Percentiles rank a stretch among this genome's conserved stretches.
Conservation (phyloP, 2,329 filamentous ascomycete species). For the Colletotrichum higginsianum region DNA sequence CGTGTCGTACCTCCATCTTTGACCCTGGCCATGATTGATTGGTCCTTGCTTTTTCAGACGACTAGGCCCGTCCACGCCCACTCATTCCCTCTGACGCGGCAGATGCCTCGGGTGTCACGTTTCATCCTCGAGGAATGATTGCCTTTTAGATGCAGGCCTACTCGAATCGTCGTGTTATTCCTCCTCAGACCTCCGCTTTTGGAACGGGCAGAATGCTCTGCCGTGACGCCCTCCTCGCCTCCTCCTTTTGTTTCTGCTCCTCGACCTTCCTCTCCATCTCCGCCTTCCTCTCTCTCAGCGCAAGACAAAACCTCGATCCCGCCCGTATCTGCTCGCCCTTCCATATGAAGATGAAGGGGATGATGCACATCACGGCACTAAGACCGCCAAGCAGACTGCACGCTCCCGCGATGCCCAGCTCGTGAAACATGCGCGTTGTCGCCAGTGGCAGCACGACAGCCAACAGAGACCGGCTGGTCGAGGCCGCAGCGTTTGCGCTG, state of each 20-base stretch:
- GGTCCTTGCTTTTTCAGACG: no score
- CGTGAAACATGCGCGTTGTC: slow-evolving; percentile 64
- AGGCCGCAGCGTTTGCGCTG: slow-evolving; percentile 45
- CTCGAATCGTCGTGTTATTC: not conserved
- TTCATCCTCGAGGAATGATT: not conserved
- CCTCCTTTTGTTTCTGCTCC: slow-evolving; percentile 51
- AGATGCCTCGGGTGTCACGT: not conserved
- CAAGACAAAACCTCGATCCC: slow-evolving; percentile 74
- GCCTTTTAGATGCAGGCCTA: not conserved
- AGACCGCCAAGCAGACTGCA: slow-evolving; percentile 67
- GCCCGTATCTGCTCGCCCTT: slow-evolving; percentile 69
- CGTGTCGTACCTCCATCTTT: no score
- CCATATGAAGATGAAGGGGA: slow-evolving; percentile 69
- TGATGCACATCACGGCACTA: slow-evolving; percentile 64
- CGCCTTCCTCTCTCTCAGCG: slow-evolving; percentile 66
- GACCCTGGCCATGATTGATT: no score
- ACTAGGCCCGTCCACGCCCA: no score
- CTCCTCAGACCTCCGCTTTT: slow-evolving; percentile 18
- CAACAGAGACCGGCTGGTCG: slow-evolving; percentile 42
- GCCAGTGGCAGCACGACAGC: slow-evolving; percentile 68
- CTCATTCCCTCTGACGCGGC: not conserved
- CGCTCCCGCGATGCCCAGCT: slow-evolving; percentile 64
- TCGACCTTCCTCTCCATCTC: slow-evolving; percentile 60
- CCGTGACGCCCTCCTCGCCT: slow-evolving; percentile 12
- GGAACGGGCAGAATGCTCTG: not conserved